A percentile compares a stretch with the other conserved stretches of the same genome.
Evolutionary conservation across 2,329 filamentous ascomycete genomes (phyloP).

Genomic region (Colletotrichum sp.): DNA sequence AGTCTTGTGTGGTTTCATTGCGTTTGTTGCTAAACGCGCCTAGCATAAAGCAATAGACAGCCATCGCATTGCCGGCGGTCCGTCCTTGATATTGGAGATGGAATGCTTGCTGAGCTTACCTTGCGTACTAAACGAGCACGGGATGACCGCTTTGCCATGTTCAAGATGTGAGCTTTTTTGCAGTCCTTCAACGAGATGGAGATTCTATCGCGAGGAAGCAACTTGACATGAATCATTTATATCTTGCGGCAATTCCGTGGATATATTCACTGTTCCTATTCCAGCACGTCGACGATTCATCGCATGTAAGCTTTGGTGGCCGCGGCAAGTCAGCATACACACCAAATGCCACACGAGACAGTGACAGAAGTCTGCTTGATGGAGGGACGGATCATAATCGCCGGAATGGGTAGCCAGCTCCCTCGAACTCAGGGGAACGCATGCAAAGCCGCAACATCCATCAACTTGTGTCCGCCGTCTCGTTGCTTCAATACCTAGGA

Average conservation of each 20-base stretch:
- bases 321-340: not conserved
- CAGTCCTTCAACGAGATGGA: not conserved
- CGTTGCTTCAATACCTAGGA: not conserved
- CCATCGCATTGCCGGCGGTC: not conserved
- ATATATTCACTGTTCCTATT: not conserved
- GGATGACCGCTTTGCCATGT: not conserved
- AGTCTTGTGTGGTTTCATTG: slow-evolving; percentile 1
- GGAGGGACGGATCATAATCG: not conserved
- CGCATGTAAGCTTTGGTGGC: not conserved
- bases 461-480: not conserved
- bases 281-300: not conserved
- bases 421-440: not conserved
- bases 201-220: not conserved
- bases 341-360: not conserved
- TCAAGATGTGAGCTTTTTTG: not conserved
- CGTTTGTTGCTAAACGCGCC: not conserved
- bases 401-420: not conserved
- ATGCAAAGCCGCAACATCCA: not conserved
- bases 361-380: not conserved
- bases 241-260: not conserved
- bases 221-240: not conserved
- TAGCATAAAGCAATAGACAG: slow-evolving; percentile 9
- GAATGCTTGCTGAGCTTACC: not conserved
- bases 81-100: not conserved
- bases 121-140: not conserved